Evolutionary conservation across 306 rosid genomes (phyloP).

Genomic region (Citrullus colocynthis): DNA sequence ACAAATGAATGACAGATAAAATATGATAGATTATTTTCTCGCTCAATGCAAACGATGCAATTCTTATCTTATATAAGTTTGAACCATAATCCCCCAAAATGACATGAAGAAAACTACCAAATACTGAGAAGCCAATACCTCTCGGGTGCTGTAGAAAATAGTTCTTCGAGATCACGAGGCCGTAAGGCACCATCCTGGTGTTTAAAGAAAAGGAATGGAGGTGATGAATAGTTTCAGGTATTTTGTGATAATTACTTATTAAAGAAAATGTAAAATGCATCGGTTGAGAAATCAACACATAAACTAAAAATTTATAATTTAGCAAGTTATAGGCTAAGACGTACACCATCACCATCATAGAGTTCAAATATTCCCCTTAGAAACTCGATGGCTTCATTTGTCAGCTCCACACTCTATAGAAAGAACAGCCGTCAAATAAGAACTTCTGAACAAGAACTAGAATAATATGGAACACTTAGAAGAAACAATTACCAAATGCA

Average conservation of each 20-base stretch:
- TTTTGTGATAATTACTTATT: background rate
- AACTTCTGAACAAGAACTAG: background rate
- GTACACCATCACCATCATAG: conserved; percentile 58
- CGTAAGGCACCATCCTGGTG: conserved; percentile 69
- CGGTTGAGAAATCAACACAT: background rate
- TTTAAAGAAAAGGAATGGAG: background rate
- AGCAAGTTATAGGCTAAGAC: conserved; percentile 17
- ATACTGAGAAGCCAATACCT: conserved; percentile 31
- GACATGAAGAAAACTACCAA: background rate
- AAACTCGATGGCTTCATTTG: conserved; percentile 81
- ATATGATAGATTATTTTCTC: background rate
- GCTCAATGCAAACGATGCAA: background rate
- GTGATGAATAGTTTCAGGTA: background rate
- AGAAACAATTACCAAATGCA: background rate
- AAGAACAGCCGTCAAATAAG: conserved; percentile 13
- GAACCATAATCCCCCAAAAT: background rate
- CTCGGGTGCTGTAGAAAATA: conserved; percentile 94
- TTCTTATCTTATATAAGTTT: background rate
- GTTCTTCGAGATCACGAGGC: conserved; percentile 77
- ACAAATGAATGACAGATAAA: background rate
- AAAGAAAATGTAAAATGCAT: background rate
- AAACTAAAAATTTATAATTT: background rate
- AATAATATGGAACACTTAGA: background rate
- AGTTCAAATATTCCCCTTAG: conserved; percentile 64
- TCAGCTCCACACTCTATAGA: conserved; percentile 91